Conservation (phyloP, 805 yeast species). For the Wickerhamomyces tratensis region DNA sequence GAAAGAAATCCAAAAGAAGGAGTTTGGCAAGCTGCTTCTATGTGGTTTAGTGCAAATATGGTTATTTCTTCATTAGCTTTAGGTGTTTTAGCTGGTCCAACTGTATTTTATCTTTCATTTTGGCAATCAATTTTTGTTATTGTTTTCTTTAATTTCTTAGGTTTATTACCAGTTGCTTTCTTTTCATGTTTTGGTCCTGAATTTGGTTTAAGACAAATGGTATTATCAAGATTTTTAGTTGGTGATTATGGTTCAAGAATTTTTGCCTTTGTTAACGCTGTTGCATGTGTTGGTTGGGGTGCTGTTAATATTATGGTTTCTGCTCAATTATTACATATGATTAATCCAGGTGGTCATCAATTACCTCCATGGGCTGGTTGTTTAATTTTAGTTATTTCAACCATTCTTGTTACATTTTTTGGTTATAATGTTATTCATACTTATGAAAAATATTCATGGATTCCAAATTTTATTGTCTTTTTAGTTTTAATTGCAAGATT, state of each 20-base stretch:
- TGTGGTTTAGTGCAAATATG: constrained; percentile 90
- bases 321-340: constrained; percentile 73
- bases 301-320: constrained; percentile 86
- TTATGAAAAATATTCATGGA: constrained; percentile 84
- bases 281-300: constrained; percentile 95
- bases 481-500: constrained; percentile 73
- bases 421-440: constrained; percentile 78
- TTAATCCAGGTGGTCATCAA: constrained; percentile 43
- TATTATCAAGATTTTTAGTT: constrained; percentile 64
- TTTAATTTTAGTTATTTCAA: constrained; percentile 55
- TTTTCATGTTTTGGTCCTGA: constrained; percentile 77
- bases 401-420: constrained; percentile 67
- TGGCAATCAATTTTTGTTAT: constrained; percentile 61
- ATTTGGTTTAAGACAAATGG: constrained; percentile 84
- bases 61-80: constrained; percentile 76
- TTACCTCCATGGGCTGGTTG: constrained; percentile 92
- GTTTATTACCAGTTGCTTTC: constrained; percentile 72
- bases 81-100: constrained; percentile 56
- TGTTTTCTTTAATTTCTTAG: constrained; percentile 65
- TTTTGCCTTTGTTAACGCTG: constrained; percentile 64
- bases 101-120: constrained; percentile 59
- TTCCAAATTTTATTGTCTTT: constrained; percentile 68
- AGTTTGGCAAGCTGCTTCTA: constrained; percentile 61
- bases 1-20: constrained; percentile 59
- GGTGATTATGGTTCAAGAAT: constrained; percentile 73